Evolutionary conservation across 176 grass and related monocot genomes (phyloP).

Genomic region (Bromus sterilis): DNA sequence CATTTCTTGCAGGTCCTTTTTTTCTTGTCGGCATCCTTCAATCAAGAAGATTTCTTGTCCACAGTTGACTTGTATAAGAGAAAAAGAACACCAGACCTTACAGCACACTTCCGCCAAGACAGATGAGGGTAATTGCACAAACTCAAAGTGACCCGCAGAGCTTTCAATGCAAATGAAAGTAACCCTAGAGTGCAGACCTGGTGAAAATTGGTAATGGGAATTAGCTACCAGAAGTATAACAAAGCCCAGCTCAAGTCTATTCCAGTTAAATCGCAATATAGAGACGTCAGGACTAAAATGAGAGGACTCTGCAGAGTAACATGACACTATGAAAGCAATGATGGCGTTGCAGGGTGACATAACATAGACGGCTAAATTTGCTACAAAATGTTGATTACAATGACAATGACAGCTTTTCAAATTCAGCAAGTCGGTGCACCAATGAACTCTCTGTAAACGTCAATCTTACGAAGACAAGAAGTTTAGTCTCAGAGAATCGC

Average conservation of each 20-base stretch:
- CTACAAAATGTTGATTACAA: not conserved
- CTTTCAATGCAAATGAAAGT: not conserved
- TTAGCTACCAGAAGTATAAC: not conserved
- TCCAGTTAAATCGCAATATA: not conserved
- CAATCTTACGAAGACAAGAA: not conserved
- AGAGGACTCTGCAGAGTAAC: not conserved
- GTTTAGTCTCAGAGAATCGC: not conserved
- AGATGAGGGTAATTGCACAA: not conserved
- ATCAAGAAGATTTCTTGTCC: constrained; percentile 9
- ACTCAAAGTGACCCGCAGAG: not conserved
- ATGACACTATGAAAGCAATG: not conserved
- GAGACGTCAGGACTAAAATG: not conserved
- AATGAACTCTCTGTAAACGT: not conserved
- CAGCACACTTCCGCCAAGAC: not conserved
- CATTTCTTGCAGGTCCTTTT: constrained; percentile 55
- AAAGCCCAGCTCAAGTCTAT: not conserved
- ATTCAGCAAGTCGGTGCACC: not conserved
- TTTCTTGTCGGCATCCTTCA: constrained; percentile 73
- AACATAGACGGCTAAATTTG: not conserved
- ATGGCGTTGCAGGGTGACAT: not conserved
- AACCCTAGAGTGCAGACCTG: not conserved
- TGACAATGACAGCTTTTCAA: not conserved
- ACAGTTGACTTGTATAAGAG: not conserved
- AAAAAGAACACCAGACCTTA: not conserved
- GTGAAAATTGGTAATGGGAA: not conserved